These are phyloP conservation scores for Populus simonii DNA, from an alignment of 345 rosid genomes.

Conservation along the genomic window DNA sequence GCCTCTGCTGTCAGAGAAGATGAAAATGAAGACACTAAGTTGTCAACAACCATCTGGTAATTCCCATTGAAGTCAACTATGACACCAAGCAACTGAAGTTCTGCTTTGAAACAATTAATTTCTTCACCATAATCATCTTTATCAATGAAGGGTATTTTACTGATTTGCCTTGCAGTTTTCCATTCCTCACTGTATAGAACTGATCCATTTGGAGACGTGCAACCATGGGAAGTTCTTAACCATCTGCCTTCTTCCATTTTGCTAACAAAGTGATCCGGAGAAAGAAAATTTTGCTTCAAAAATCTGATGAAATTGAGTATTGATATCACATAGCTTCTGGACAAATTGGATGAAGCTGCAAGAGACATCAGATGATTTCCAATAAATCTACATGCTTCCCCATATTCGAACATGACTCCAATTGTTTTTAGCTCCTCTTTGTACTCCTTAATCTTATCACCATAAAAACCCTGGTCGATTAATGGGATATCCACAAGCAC, in stretches of 20 bases:
- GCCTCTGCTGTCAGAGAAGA: constrained; percentile 35
- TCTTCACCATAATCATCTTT: constrained; percentile 38
- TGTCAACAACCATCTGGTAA: constrained; percentile 34
- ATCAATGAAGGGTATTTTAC: constrained; percentile 56
- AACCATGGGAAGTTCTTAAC: constrained; percentile 48
- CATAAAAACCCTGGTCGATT: constrained; percentile 52
- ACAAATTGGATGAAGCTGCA: constrained; percentile 37
- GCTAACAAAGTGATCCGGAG: constrained; percentile 40
- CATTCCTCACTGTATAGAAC: constrained; percentile 50
- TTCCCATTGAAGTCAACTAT: constrained; percentile 25
- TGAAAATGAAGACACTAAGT: constrained; percentile 24
- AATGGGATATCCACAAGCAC: constrained; percentile 65
- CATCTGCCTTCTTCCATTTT: constrained; percentile 40
- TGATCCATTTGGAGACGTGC: constrained; percentile 47
- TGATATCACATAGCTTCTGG: constrained; percentile 40
- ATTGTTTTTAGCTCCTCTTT: constrained; percentile 44
- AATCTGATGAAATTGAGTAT: constrained; percentile 52
- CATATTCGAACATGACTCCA: constrained; percentile 58
- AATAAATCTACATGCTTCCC: constrained; percentile 48
- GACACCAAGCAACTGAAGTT: constrained; percentile 66
- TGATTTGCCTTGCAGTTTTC: constrained; percentile 46
- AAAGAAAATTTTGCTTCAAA: constrained; percentile 30
- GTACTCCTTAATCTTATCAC: constrained; percentile 36
- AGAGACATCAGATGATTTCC: constrained; percentile 54
- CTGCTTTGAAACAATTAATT: constrained; percentile 31